phyloP scores from a whole-genome alignment of 2,329 filamentous ascomycete species.

The Leptosphaerulina australis region DNA sequence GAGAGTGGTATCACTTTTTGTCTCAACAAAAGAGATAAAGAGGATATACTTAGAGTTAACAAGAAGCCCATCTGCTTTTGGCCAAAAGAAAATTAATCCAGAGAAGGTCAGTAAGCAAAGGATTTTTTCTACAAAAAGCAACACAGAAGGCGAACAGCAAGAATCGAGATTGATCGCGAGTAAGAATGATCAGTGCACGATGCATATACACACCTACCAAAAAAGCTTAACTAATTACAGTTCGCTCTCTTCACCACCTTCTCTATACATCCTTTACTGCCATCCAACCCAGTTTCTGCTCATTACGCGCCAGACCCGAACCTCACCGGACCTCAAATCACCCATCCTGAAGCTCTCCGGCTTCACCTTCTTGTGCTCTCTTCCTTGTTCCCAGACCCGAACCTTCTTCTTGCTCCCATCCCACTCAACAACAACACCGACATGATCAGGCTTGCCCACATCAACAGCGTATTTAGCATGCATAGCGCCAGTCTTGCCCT shows the following conservation, averaged over 20 bases:
- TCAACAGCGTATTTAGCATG: constrained; percentile 91
- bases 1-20: too few species aligned
- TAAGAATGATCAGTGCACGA: not conserved
- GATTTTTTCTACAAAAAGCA: too few species aligned
- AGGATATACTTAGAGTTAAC: too few species aligned
- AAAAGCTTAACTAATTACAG: not conserved
- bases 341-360: constrained; percentile 92
- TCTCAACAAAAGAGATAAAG: too few species aligned
- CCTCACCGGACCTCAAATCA: constrained; percentile 89
- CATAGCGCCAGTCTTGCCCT: constrained; percentile 94
- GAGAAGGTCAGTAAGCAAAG: too few species aligned
- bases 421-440: constrained; percentile 92
- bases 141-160: too few species aligned
- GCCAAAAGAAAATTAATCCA: too few species aligned
- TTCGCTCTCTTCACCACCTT: not conserved
- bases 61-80: too few species aligned
- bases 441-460: constrained; percentile 86
- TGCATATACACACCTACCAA: not conserved
- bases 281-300: constrained; percentile 90
- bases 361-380: constrained; percentile 92
- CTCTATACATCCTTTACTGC: constrained; percentile 44
- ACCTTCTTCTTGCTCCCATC: constrained; percentile 99
- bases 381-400: constrained; percentile 89
- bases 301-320: constrained; percentile 97
- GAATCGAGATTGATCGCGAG: too few species aligned